phyloP scores from a whole-genome alignment of 208 protist genomes.

The Wallacemonas sp. region DNA sequence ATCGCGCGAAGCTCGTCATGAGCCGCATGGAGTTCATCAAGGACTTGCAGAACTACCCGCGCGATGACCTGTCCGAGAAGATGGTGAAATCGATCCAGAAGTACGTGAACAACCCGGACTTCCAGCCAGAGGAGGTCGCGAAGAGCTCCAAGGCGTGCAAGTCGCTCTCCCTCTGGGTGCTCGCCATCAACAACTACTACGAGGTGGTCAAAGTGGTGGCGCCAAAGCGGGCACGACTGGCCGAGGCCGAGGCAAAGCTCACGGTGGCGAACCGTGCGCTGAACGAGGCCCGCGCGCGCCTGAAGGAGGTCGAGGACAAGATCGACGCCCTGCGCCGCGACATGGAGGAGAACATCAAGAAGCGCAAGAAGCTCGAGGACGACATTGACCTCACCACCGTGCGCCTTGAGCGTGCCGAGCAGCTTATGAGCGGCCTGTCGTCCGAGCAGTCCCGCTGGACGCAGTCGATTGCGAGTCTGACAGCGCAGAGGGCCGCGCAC shows the following conservation, averaged over 20 bases:
- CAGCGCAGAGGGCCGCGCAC: conserved; percentile 55
- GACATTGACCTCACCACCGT: conserved; percentile 92
- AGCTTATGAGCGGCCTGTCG: conserved; percentile 87
- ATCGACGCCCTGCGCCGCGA: conserved; percentile 69
- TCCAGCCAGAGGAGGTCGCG: conserved; percentile 91
- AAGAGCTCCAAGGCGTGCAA: conserved; percentile 95
- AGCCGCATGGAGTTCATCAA: conserved; percentile 93
- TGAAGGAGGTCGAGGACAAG: conserved; percentile 86
- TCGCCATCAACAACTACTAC: conserved; percentile 95
- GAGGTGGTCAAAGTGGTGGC: conserved; percentile 91
- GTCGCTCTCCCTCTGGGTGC: conserved; percentile 95
- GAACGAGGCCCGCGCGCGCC: conserved; percentile 58
- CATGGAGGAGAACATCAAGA: conserved; percentile 89
- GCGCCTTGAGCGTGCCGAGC: conserved; percentile 87
- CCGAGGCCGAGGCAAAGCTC: conserved; percentile 87
- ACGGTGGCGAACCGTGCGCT: conserved; percentile 71
- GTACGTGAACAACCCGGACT: conserved; percentile 94
- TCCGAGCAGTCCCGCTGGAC: conserved; percentile 89
- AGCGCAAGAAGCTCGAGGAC: conserved; percentile 91
- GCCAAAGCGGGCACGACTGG: conserved; percentile 79
- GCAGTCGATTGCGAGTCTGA: conserved; percentile 60
- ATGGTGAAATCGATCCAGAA: conserved; percentile 91
- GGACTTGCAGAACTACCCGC: conserved; percentile 91
- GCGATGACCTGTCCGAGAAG: conserved; percentile 89
- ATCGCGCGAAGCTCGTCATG: conserved; percentile 92